A percentile compares a stretch with the other conserved stretches of the same genome.
phyloP scores from a whole-genome alignment of 2,329 filamentous ascomycete genomes.

The Cephalotrichum gorgonifer region DNA sequence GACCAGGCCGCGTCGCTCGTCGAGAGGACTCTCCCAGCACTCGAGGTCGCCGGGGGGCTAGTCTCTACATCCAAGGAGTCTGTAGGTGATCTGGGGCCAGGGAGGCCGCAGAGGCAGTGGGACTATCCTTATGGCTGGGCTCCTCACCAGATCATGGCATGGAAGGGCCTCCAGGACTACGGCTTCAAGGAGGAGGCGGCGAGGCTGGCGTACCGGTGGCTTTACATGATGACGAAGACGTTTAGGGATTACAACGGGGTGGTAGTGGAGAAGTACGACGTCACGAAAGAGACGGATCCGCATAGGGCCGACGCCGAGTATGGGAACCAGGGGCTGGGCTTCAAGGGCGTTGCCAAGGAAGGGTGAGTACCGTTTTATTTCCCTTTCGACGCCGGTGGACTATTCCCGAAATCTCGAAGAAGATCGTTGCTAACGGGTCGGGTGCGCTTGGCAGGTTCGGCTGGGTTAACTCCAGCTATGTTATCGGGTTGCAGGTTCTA shows the following conservation, averaged over 20 bases:
- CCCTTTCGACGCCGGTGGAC: neutral
- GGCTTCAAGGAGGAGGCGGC: constrained; percentile 86
- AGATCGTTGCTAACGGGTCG: neutral
- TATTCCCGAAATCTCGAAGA: neutral
- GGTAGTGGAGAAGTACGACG: constrained; percentile 98
- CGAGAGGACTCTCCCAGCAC: constrained; percentile 68
- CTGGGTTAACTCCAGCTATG: constrained; percentile 97
- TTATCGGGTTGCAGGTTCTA: constrained; percentile 82
- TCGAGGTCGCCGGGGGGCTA: constrained; percentile 81
- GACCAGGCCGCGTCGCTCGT: constrained; percentile 81
- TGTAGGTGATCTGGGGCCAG: constrained; percentile 66
- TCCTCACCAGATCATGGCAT: constrained; percentile 95
- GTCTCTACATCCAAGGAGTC: constrained; percentile 85
- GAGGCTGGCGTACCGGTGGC: constrained; percentile 86
- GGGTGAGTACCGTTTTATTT: constrained; percentile 54
- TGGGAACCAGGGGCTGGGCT: constrained; percentile 90
- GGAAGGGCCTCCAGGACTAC: constrained; percentile 86
- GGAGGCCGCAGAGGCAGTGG: constrained; percentile 93
- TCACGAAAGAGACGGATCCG: constrained; percentile 79
- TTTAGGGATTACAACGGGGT: constrained; percentile 98
- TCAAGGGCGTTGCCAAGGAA: constrained; percentile 92
- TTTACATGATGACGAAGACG: constrained; percentile 96
- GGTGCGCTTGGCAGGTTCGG: constrained; percentile 84
- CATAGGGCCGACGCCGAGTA: constrained; percentile 96
- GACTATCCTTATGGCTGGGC: constrained; percentile 98